Conservation (phyloP, 1,284 basidiomycete genomes). For the Retiboletus flavoniger region DNA sequence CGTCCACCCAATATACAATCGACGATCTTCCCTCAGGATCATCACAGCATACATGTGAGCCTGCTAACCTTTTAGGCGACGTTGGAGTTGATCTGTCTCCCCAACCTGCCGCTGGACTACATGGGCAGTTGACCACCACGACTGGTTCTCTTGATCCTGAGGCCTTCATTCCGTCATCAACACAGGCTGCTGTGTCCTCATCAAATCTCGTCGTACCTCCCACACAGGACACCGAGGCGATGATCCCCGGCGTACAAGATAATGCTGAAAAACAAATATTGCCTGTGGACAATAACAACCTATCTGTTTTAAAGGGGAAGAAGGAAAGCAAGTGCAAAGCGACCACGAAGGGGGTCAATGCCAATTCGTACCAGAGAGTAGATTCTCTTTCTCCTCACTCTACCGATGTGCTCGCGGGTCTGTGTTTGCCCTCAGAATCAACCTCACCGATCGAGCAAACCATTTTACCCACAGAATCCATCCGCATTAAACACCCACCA, state of each 20-base stretch:
- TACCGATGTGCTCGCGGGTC: constrained; percentile 31
- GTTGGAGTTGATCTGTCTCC: constrained; percentile 3
- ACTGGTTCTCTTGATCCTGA: constrained; percentile 2
- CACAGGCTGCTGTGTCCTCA: constrained; percentile 8
- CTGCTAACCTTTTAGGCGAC: neutral
- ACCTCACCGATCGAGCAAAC: constrained; percentile 6
- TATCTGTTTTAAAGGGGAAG: neutral
- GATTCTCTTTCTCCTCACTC: constrained; percentile 41
- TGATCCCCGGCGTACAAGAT: neutral
- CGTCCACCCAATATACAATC: constrained; percentile 13
- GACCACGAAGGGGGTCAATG: constrained; percentile 3
- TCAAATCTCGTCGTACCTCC: neutral
- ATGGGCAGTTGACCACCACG: constrained; percentile 1
- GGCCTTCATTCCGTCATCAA: neutral
- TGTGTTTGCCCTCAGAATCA: constrained; percentile 21
- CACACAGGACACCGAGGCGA: neutral
- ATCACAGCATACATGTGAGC: constrained; percentile 26
- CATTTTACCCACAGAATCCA: neutral
- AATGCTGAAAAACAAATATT: neutral
- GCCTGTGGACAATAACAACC: constrained; percentile 1
- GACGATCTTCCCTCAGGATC: constrained; percentile 43
- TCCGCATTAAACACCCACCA: neutral
- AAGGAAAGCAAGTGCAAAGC: constrained; percentile 5
- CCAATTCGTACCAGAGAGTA: constrained; percentile 16
- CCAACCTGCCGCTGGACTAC: neutral